phyloP scores from a whole-genome alignment of 2,329 filamentous ascomycete species.

The Xylaria sp. region DNA sequence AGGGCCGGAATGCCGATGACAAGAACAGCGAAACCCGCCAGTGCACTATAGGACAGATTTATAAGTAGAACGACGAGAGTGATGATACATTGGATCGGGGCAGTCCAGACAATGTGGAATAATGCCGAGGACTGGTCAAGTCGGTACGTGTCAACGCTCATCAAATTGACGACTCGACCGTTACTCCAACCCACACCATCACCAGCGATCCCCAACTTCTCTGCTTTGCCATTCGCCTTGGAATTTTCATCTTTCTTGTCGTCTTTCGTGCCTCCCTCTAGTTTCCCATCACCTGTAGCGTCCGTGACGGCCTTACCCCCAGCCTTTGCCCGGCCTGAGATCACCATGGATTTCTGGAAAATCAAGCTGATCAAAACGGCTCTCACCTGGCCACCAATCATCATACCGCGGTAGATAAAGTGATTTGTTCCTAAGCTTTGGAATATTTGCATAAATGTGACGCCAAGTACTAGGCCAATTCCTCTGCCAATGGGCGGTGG shows the following conservation, averaged over 20 bases:
- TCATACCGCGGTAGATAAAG: conserved; percentile 93
- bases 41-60: conserved; percentile 89
- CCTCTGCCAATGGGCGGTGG: conserved; percentile 78
- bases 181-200: conserved; percentile 91
- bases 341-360: conserved; percentile 91
- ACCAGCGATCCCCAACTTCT: conserved; percentile 64
- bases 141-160: conserved; percentile 95
- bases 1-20: conserved; percentile 82
- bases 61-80: conserved; percentile 83
- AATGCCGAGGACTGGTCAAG: conserved; percentile 88
- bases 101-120: conserved; percentile 92
- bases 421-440: conserved; percentile 88
- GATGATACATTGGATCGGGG: conserved; percentile 80
- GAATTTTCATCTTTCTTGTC: conserved; percentile 58
- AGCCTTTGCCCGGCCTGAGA: conserved; percentile 88
- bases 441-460: conserved; percentile 85
- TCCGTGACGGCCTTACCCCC: conserved; percentile 66
- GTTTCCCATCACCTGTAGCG: conserved; percentile 56
- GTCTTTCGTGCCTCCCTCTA: conserved; percentile 58
- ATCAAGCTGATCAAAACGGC: conserved; percentile 86
- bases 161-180: conserved; percentile 89
- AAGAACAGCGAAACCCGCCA: conserved; percentile 87
- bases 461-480: conserved; percentile 84
- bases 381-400: conserved; percentile 85
- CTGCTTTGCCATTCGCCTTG: conserved; percentile 51